Evolutionary conservation across 2,329 filamentous ascomycete genomes (phyloP).

Genomic region (Arthroderma sp.): DNA sequence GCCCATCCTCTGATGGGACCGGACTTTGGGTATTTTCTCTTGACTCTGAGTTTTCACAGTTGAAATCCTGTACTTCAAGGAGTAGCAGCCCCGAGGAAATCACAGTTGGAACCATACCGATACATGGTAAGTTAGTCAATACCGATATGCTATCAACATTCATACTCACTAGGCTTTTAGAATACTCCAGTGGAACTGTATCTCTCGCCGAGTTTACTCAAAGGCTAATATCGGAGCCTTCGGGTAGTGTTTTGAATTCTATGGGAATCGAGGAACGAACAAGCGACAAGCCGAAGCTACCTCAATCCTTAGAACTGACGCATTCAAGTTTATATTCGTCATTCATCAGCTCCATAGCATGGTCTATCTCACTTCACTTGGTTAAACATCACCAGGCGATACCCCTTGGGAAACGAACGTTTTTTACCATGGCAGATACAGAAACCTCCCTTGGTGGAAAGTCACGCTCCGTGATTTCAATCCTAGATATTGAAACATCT

Average conservation of each 20-base stretch:
- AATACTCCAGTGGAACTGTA: constrained; percentile 2
- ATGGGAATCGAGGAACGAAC: constrained; percentile 1
- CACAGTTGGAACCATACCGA: constrained; percentile 3
- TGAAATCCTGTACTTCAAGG: constrained; percentile 19
- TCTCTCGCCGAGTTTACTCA: constrained; percentile 9
- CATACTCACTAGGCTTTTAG: constrained; percentile 4
- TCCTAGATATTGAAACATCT: constrained; percentile 29
- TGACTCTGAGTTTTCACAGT: constrained; percentile 27
- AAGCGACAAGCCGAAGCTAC: constrained; percentile 2
- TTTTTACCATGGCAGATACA: constrained; percentile 27
- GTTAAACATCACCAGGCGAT: constrained; percentile 27
- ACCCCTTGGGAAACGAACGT: constrained; percentile 31
- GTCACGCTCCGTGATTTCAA: constrained; percentile 18
- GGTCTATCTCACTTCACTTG: constrained; percentile 27
- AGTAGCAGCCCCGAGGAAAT: constrained; percentile 4
- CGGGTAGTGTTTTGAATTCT: constrained; percentile 5
- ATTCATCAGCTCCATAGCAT: constrained; percentile 31
- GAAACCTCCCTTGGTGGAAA: constrained; percentile 14
- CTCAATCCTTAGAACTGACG: constrained; percentile 7
- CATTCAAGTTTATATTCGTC: constrained; percentile 27
- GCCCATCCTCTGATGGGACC: constrained; percentile 27
- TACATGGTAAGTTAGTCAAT: constrained; percentile 3
- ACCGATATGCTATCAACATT: not conserved
- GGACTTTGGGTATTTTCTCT: constrained; percentile 33
- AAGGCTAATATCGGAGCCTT: constrained; percentile 8